Conservation (phyloP, 306 rosid species). For the Casuarina equisetifolia region DNA sequence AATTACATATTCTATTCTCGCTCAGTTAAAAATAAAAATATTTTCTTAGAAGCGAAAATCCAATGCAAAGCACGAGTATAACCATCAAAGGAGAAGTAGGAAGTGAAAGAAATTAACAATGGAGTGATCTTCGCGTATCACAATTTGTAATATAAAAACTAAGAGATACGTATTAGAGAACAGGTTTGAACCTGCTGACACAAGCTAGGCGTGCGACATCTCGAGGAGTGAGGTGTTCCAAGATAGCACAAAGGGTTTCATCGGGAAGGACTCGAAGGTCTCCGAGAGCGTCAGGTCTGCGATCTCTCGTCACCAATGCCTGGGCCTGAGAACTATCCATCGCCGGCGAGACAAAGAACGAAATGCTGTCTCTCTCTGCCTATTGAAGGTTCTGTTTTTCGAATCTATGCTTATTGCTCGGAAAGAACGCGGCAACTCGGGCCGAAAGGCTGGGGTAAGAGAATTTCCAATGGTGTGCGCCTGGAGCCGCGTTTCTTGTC, state of each 20-base stretch:
- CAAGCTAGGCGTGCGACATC: conserved; percentile 79
- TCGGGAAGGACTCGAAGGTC: conserved; percentile 73
- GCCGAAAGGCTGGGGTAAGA: not conserved
- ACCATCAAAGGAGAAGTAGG: not conserved
- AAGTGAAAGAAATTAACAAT: not conserved
- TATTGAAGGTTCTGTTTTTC: not conserved
- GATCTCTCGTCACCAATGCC: conserved; percentile 47
- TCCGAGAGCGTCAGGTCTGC: conserved; percentile 80
- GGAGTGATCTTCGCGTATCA: not conserved
- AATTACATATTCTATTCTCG: not conserved
- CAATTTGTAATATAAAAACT: not conserved
- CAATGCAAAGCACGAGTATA: not conserved
- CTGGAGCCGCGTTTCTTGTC: conserved; percentile 2
- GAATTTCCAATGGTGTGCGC: conserved; percentile 11
- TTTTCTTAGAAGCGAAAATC: not conserved
- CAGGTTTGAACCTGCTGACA: conserved; percentile 71
- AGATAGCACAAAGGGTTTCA: conserved; percentile 65
- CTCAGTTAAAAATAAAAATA: not conserved
- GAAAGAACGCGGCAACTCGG: not conserved
- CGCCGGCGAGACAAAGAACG: not conserved
- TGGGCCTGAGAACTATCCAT: conserved; percentile 44
- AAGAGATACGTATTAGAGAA: not conserved
- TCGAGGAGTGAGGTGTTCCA: conserved; percentile 67
- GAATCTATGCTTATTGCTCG: not conserved
- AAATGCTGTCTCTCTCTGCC: not conserved